A percentile compares a stretch with the other conserved stretches of the same genome.
These are phyloP conservation scores for Salix brachista DNA, from an alignment of 345 rosid species.

Conservation along the genomic window DNA sequence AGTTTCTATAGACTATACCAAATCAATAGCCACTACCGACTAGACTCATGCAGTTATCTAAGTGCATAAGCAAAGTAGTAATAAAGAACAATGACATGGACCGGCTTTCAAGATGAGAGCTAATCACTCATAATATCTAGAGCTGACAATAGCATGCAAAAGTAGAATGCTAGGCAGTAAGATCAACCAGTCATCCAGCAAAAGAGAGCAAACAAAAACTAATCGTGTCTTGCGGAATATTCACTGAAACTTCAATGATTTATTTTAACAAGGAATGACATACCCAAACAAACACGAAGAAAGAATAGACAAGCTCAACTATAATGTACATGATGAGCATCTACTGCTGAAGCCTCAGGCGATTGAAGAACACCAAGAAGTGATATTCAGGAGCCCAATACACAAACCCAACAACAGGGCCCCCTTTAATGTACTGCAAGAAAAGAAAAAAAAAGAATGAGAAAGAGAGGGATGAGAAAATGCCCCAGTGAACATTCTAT, in stretches of 20 bases:
- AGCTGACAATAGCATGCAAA: neutral
- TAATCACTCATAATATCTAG: neutral
- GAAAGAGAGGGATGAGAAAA: constrained; percentile 8
- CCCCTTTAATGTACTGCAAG: constrained; percentile 81
- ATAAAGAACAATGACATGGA: neutral
- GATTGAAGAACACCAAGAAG: constrained; percentile 87
- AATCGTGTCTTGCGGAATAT: neutral
- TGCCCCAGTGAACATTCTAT: neutral
- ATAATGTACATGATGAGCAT: constrained; percentile 27
- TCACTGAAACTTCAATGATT: no score
- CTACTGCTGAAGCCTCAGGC: constrained; percentile 68
- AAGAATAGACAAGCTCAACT: constrained; percentile 17
- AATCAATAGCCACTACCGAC: neutral
- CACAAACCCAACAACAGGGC: constrained; percentile 91
- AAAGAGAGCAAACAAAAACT: neutral
- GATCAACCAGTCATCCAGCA: neutral
- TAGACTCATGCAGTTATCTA: neutral
- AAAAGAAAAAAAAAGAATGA: neutral
- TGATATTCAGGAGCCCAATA: constrained; percentile 98
- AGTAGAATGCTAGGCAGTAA: neutral
- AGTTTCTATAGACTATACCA: neutral
- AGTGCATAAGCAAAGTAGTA: neutral
- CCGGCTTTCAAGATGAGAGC: neutral
- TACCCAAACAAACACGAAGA: constrained; percentile 25
- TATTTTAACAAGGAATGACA: constrained; percentile 3